Evolutionary conservation across 1,284 basidiomycete genomes (phyloP), one percentile per base, ranked within the genome.

Genomic region (Puccinia coronata): DNA sequence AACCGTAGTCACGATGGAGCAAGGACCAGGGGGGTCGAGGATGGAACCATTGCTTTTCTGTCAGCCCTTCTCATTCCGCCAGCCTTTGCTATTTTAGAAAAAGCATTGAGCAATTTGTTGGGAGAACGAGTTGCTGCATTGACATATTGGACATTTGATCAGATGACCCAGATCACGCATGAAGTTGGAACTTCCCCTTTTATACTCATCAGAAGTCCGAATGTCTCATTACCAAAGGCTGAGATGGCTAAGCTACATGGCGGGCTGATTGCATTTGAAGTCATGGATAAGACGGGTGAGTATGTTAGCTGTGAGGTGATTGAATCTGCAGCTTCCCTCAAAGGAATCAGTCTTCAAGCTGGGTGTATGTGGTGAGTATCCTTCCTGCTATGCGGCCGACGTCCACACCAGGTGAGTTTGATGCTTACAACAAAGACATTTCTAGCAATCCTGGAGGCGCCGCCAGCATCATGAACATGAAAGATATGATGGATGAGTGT

Each of bases 1-100:
- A 0, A 88, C 85, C 28, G 87, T 92, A 31, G 88, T 92, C 1
- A 92, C 91, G 23, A 88, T 90, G 82, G 87, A 90, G 1, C 85
- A 87, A n/a, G 88, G 75, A 3, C 51, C 75, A 20, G 75, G 61
- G 34, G 41, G 75, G 67, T 77, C 31, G 75, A 77, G 51, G 75
- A 77, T 77, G 75, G 75, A 23, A 77, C 75, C 1, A 77, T 61
- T 20, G 75, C 67, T 67, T 77, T 65, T 43, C 31, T 77, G 9
- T 77, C 75, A 28, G 69, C 59, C 25, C 59, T 77, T 25, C 51
- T 53, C 39, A 77, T 77, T 55, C 75, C 75, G n/a, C 43, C 59
- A 51, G 75, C 61, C 41, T 51, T 77, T 23, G 25, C 39, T 14
- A 77, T 49, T 6, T 41, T 77, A 25, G 47, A 67, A 18, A 51